Conservation (phyloP, 305 asterid species). For the Rubia occidens region DNA sequence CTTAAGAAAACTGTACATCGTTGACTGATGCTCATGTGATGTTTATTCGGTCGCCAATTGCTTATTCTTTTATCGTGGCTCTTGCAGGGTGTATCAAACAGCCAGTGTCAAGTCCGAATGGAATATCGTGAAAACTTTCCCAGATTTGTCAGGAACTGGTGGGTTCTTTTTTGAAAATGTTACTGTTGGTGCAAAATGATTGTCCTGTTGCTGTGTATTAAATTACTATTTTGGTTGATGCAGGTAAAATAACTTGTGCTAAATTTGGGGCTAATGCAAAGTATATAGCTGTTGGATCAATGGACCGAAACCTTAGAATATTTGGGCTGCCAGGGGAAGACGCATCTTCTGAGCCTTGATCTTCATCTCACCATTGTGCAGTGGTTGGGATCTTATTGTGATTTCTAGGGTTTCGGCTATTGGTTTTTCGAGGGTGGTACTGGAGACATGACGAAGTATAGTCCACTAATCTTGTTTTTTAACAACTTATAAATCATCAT, state of each 20-base stretch:
- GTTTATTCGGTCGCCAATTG: not conserved
- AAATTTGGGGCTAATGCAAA: constrained; percentile 87
- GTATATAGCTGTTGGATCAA: constrained; percentile 84
- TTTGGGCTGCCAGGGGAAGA: constrained; percentile 71
- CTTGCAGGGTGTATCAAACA: constrained; percentile 72
- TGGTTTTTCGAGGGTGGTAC: not conserved
- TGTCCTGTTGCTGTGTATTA: not conserved
- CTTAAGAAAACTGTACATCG: not conserved
- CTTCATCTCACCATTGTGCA: not conserved
- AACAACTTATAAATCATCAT: not conserved
- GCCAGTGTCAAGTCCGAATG: constrained; percentile 86
- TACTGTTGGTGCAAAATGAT: not conserved
- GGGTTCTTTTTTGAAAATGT: not conserved
- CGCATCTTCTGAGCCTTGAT: constrained; percentile 44
- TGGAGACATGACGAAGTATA: not conserved
- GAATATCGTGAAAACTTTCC: constrained; percentile 82
- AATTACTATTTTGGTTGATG: constrained; percentile 12
- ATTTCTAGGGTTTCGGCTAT: not conserved
- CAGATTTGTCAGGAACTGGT: constrained; percentile 98
- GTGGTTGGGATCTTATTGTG: not conserved
- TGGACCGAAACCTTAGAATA: constrained; percentile 87
- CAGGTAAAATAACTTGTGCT: constrained; percentile 68
- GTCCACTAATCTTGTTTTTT: not conserved
- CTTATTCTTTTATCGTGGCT: not conserved
- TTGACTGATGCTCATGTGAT: not conserved